Conservation (phyloP, 345 rosid genomes). For the Eucalyptus leucophloia region DNA sequence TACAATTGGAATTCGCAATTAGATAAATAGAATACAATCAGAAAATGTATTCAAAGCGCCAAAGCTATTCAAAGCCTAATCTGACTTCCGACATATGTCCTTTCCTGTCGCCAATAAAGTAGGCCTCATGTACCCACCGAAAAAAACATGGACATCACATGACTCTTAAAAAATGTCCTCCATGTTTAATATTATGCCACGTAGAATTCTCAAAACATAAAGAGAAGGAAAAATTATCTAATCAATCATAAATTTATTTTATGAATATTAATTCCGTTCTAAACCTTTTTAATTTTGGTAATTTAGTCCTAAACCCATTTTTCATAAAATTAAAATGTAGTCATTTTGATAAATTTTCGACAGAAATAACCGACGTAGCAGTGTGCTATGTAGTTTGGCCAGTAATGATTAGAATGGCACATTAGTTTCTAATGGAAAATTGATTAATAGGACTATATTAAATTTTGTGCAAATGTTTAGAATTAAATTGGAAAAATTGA, state of each 20-base stretch:
- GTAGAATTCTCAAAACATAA: neutral
- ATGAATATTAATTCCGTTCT: fast-evolving
- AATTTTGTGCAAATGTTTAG: neutral
- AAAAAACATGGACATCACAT: neutral
- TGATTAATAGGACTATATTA: neutral
- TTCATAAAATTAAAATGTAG: neutral
- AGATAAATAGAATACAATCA: neutral
- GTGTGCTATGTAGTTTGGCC: neutral
- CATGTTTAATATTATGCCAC: neutral
- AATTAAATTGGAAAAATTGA: neutral
- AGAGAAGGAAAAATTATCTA: neutral
- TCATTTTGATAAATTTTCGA: too few relatives aligned
- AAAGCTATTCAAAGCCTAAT: neutral
- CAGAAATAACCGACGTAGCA: fast-evolving
- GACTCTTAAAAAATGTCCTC: neutral
- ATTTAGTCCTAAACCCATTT: neutral
- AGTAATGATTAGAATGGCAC: too few relatives aligned
- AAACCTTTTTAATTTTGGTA: neutral
- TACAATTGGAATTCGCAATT: neutral
- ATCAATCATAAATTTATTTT: fast-evolving
- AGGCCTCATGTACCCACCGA: fast-evolving
- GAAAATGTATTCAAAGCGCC: neutral
- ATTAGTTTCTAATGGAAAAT: too few relatives aligned
- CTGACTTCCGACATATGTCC: neutral
- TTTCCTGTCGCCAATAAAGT: neutral